A percentile compares a stretch with the other conserved stretches of the same genome.
Evolutionary conservation across 2,329 filamentous ascomycete species (phyloP).

Genomic region (Colletotrichum lupini): DNA sequence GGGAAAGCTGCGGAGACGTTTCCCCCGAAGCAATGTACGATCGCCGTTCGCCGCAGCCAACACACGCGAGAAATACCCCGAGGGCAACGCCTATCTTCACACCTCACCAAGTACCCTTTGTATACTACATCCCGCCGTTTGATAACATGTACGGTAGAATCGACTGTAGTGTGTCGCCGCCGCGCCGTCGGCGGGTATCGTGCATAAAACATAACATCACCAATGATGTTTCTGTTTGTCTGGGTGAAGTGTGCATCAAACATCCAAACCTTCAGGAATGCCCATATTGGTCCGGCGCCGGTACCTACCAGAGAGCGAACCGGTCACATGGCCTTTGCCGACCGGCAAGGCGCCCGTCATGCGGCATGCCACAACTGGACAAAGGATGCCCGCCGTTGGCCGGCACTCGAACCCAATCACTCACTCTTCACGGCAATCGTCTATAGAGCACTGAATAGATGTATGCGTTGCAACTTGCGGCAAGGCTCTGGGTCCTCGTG

Average conservation of each 20-base stretch:
- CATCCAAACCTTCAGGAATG: background rate
- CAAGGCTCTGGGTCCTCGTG: constrained; percentile 28
- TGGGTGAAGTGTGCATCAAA: constrained; percentile 9
- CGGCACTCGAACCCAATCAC: background rate
- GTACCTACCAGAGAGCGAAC: background rate
- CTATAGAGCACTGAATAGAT: background rate
- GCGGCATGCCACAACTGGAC: constrained; percentile 22
- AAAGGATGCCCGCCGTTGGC: background rate
- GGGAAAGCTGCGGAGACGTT: constrained; percentile 4
- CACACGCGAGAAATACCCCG: constrained; percentile 6
- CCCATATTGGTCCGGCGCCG: background rate
- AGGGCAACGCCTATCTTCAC: background rate
- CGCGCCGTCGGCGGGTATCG: background rate
- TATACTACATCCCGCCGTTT: background rate
- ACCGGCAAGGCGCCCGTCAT: constrained; percentile 15
- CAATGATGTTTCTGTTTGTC: constrained; percentile 18
- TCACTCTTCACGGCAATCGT: background rate
- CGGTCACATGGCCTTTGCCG: background rate
- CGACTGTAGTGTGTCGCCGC: background rate
- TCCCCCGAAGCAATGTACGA: constrained; percentile 10
- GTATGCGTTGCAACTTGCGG: background rate
- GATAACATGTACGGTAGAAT: too few relatives aligned
- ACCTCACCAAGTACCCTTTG: background rate
- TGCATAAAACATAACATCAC: background rate
- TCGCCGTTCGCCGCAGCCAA: constrained; percentile 17